These are phyloP conservation scores for Pythium guiyangense DNA, from an alignment of 352 stramenopile genomes.

Conservation along the genomic window DNA sequence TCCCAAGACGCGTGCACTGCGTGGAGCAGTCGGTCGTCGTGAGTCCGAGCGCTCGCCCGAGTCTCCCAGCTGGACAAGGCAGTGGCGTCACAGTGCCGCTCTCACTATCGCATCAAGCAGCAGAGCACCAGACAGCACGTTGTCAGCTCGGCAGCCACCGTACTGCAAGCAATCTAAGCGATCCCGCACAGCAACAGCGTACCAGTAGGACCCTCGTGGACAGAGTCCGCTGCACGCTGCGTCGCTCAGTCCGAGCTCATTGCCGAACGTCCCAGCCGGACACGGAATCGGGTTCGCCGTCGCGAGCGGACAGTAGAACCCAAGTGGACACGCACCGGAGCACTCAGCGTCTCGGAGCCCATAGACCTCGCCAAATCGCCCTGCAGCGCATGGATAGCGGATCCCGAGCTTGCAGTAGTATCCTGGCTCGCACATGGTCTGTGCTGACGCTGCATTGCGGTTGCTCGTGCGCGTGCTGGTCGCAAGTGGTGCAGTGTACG, in stretches of 20 bases:
- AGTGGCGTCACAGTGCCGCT: conserved; percentile 30
- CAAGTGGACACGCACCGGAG: conserved; percentile 35
- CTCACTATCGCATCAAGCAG: conserved; percentile 15
- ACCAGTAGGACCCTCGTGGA: conserved; percentile 60
- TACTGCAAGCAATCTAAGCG: not conserved
- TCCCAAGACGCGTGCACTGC: conserved; percentile 23
- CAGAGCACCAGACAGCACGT: not conserved
- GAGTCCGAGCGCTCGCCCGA: conserved; percentile 30
- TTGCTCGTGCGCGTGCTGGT: not conserved
- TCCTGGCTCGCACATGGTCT: conserved; percentile 47
- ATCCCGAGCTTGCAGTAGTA: conserved; percentile 62
- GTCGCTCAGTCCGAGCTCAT: conserved; percentile 22
- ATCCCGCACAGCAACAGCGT: conserved; percentile 13
- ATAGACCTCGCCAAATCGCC: conserved; percentile 35
- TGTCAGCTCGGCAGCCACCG: not conserved
- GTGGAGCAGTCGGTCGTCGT: conserved; percentile 41
- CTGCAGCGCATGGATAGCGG: conserved; percentile 42
- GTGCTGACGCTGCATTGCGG: conserved; percentile 5
- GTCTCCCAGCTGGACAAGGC: conserved; percentile 42
- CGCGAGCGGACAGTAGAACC: conserved; percentile 51
- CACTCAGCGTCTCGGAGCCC: conserved; percentile 29
- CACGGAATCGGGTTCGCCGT: conserved; percentile 42
- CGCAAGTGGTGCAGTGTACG: not conserved
- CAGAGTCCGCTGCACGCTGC: conserved; percentile 44
- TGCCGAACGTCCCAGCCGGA: conserved; percentile 43